Base-by-base conservation (phyloP, 495 filamentous ascomycete genomes). In the Lindgomyces ingoldianus region DNA sequence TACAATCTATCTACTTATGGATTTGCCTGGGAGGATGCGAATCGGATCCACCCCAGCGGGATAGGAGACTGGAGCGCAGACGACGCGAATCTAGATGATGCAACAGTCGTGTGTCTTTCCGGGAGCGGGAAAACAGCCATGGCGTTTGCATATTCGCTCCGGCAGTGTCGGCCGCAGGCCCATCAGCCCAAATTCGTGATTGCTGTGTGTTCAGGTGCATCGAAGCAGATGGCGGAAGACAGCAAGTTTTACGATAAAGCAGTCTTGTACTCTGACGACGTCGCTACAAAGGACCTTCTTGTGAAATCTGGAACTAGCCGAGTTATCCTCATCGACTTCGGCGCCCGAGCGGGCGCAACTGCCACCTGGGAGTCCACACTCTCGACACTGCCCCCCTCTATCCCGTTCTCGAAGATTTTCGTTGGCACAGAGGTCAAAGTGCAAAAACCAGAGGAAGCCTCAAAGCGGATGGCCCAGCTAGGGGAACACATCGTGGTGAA, bases 311-410 rank as follows among this genome's bases (percentile, higher is more conserved):
- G 58, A 49, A 4, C 52, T 60, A 30, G 70, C 72, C 4, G 50
- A 46, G 66, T 86, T 57, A 74, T 84, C 3, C 60, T 86, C 27
- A 62, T 78, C 51, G 81, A 87, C 64, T 85, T 83, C 66, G 84
- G 83, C 14, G 77, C 77, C 0, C 72, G 84, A 14, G 77, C 62
- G 6, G 70, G 71, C 54, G 76, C 74, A 0, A 66, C 73, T 1
- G 59, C 71, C n/a, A n/a, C n/a, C n/a, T n/a, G n/a, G n/a, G 55
- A 72, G 11, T 78, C 83, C 71, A 71, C 72, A 1, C 51, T 67
- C 0, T 52, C 72, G 1, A 54, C 85, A 1, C 29, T 68, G 3
- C 18, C 73, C 14, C 52, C 49, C 8, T 65, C 76, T 19, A 44
- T 46, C 14, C 54, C 58, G 1, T 49, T 73, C 29, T 62, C 78